Conservation (phyloP, 1,284 basidiomycete genomes). For the Cystobasidium pallidum region DNA sequence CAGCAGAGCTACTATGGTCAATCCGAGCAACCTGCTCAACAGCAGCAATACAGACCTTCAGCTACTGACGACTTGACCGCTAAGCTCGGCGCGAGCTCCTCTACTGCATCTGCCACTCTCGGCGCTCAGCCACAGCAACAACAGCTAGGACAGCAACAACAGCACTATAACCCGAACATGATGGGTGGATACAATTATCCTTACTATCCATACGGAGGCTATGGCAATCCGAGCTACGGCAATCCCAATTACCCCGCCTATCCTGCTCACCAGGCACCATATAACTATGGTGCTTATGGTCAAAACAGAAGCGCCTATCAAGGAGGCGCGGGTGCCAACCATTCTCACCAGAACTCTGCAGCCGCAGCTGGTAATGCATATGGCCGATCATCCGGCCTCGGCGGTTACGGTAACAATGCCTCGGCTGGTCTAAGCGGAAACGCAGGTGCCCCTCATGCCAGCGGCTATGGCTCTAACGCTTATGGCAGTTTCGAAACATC, state of each 20-base stretch:
- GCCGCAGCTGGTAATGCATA: constrained; percentile 19
- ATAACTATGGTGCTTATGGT: constrained; percentile 28
- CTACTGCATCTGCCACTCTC: neutral
- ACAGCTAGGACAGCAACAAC: constrained; percentile 37
- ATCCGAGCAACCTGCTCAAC: constrained; percentile 28
- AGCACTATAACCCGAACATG: constrained; percentile 37
- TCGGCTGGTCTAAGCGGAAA: constrained; percentile 6
- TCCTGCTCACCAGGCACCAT: constrained; percentile 30
- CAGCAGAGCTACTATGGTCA: constrained; percentile 34
- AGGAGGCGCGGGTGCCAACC: constrained; percentile 18
- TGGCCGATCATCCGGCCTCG: constrained; percentile 15
- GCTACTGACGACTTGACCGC: constrained; percentile 33
- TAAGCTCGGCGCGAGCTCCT: constrained; percentile 37
- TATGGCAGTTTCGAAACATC: constrained; percentile 37
- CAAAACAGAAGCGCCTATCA: constrained; percentile 2
- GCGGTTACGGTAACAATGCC: constrained; percentile 18
- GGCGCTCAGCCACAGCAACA: constrained; percentile 40
- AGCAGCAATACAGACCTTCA: constrained; percentile 1
- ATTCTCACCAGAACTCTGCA: neutral
- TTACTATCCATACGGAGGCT: constrained; percentile 34
- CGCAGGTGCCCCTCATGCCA: neutral
- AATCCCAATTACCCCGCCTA: constrained; percentile 19
- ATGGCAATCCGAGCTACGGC: constrained; percentile 18
- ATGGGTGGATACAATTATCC: constrained; percentile 34
- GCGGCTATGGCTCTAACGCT: constrained; percentile 21